Conservation (phyloP, 805 yeast species). For the Saccharomycopsis fermentans region DNA sequence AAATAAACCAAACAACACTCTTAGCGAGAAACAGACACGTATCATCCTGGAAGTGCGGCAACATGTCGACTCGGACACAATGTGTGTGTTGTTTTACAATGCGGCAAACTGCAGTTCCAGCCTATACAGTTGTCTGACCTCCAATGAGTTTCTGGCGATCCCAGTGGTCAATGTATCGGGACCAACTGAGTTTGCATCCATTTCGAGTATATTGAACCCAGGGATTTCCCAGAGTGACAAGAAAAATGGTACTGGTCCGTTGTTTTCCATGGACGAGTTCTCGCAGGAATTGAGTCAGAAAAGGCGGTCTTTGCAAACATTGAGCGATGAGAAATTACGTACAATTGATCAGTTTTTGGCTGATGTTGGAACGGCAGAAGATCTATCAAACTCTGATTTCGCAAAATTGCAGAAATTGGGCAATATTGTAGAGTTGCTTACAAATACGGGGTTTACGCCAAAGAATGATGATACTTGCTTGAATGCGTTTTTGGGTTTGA, state of each 20-base stretch:
- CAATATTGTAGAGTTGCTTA: neutral
- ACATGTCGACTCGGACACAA: too few relatives aligned
- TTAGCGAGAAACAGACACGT: too few relatives aligned
- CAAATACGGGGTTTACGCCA: neutral
- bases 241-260: neutral
- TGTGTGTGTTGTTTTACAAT: neutral
- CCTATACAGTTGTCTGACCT: too few relatives aligned
- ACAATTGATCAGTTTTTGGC: neutral
- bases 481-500: neutral
- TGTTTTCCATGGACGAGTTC: neutral
- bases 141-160: neutral
- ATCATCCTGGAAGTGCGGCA: too few relatives aligned
- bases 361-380: neutral
- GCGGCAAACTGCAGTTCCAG: neutral
- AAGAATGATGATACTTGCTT: neutral
- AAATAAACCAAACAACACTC: too few relatives aligned
- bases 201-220: neutral
- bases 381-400: neutral
- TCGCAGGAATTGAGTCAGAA: neutral
- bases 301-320: neutral
- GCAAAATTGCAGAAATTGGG: neutral
- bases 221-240: neutral
- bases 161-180: neutral
- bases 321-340: neutral
- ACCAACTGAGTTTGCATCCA: neutral